These are phyloP conservation scores for Colletotrichum cuscutae DNA, from an alignment of 2,329 filamentous ascomycete genomes.

Conservation along the genomic window DNA sequence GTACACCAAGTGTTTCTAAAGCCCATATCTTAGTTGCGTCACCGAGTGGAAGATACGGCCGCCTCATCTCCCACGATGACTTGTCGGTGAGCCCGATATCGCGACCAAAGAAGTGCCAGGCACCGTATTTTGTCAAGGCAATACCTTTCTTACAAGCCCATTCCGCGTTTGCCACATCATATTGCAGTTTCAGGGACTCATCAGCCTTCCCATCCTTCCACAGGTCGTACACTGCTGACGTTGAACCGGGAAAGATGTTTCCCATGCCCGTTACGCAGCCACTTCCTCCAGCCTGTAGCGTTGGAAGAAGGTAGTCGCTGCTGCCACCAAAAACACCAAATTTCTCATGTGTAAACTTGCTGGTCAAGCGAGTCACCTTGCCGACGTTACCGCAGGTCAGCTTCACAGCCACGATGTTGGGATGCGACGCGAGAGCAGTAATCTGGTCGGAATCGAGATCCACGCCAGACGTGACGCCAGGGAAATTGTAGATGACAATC, in stretches of 20 bases:
- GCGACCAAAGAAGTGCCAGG: constrained; percentile 53
- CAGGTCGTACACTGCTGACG: constrained; percentile 51
- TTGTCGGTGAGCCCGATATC: constrained; percentile 48
- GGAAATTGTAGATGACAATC: constrained; percentile 40
- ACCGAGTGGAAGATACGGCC: constrained; percentile 52
- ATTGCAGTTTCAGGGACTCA: constrained; percentile 52
- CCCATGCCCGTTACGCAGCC: constrained; percentile 58
- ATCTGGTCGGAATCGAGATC: constrained; percentile 39
- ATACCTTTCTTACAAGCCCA: constrained; percentile 62
- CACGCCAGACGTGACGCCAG: constrained; percentile 37
- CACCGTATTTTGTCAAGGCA: constrained; percentile 57
- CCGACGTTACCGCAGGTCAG: constrained; percentile 62
- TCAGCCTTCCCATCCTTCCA: constrained; percentile 50
- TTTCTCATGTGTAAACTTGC: constrained; percentile 48
- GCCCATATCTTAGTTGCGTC: constrained; percentile 54
- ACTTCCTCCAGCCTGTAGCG: constrained; percentile 49
- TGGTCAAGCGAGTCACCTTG: constrained; percentile 63
- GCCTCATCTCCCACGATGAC: constrained; percentile 52
- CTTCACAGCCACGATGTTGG: constrained; percentile 71
- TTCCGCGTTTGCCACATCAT: constrained; percentile 56
- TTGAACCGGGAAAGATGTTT: constrained; percentile 57
- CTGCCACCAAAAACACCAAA: constrained; percentile 57
- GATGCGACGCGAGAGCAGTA: constrained; percentile 59
- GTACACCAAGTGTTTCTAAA: constrained; percentile 50
- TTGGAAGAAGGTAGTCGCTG: constrained; percentile 54